phyloP scores from a whole-genome alignment of 257 asterid genomes.

The Nicotiana paniculata region DNA sequence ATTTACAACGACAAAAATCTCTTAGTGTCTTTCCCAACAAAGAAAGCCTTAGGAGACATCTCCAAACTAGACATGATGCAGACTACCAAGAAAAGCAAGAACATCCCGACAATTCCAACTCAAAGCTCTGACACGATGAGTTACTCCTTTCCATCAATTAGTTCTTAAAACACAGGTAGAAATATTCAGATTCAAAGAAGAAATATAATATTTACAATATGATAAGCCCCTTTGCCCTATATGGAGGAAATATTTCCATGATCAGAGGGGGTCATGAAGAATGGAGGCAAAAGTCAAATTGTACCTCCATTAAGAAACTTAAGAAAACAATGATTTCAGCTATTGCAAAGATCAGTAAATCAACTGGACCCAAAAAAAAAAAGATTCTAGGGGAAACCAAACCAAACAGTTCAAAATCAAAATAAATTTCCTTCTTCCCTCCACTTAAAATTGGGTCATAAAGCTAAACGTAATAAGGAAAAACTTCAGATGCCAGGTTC shows the following conservation, averaged over 20 bases:
- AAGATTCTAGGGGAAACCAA: background rate
- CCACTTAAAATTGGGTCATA: background rate
- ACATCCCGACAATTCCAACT: background rate
- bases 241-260: background rate
- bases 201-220: background rate
- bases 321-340: background rate
- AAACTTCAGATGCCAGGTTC: background rate
- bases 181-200: background rate
- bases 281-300: background rate
- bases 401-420: background rate
- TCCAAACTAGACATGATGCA: background rate
- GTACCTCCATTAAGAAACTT: background rate
- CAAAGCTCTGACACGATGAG: background rate
- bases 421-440: background rate
- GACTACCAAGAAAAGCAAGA: background rate
- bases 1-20: background rate
- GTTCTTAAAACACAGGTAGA: background rate
- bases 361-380: background rate
- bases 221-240: background rate
- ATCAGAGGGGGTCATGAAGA: background rate
- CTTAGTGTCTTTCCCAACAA: background rate
- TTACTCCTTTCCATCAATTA: background rate
- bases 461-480: background rate
- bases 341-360: background rate
- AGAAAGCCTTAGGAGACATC: background rate